A percentile compares a stretch with the other conserved stretches of the same genome.
phyloP scores from a whole-genome alignment of 192 early-diverging fungal species.

The Rhizophagus sp. region DNA sequence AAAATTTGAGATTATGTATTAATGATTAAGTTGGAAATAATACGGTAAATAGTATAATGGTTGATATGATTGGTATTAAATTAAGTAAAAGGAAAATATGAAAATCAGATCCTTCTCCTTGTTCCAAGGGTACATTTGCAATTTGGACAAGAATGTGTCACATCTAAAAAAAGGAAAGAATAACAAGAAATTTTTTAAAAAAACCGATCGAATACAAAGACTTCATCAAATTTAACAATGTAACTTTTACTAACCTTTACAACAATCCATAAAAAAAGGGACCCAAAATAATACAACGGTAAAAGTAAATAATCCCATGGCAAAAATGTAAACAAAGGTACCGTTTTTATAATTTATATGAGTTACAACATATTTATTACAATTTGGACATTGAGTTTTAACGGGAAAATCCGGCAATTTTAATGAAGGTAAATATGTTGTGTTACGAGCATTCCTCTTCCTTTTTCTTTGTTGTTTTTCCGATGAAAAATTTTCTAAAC shows the following conservation, averaged over 20 bases:
- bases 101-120: not conserved
- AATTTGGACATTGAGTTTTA: slow-evolving; percentile 17
- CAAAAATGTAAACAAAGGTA: slow-evolving; percentile 3
- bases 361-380: slow-evolving; percentile 17
- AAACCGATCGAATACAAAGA: too few species aligned
- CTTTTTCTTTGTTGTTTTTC: not conserved
- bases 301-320: slow-evolving; percentile 8
- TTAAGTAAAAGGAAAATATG: too few species aligned
- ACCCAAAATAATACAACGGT: slow-evolving; percentile 28
- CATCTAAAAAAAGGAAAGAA: not conserved
- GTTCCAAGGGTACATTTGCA: not conserved
- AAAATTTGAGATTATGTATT: too few species aligned
- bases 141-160: not conserved
- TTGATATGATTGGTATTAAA: too few species aligned
- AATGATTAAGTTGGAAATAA: too few species aligned
- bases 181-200: too few species aligned
- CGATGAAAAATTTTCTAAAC: not conserved
- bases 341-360: slow-evolving; percentile 10
- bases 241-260: not conserved
- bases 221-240: too few species aligned
- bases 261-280: slow-evolving; percentile 12
- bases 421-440: not conserved
- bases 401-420: slow-evolving; percentile 22
- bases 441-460: not conserved
- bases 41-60: too few species aligned